Evolutionary conservation across 1,284 basidiomycete genomes (phyloP).

Genomic region (Malassezia restricta): DNA sequence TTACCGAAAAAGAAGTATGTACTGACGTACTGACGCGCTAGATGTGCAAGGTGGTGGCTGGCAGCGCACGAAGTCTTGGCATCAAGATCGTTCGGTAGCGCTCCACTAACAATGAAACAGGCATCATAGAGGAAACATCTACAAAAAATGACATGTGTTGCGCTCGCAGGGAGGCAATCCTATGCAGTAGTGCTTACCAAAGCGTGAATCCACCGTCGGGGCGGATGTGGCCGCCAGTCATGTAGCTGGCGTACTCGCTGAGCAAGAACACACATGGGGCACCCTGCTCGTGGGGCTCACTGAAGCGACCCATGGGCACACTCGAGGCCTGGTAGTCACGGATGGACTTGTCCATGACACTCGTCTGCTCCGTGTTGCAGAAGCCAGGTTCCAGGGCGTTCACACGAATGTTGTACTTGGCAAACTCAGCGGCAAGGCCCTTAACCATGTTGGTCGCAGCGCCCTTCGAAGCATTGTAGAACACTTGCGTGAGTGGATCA

Average conservation of each 20-base stretch:
- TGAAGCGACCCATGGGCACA: slow-evolving; percentile 44
- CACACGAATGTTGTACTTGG: slow-evolving; percentile 42
- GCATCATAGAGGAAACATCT: too few relatives aligned
- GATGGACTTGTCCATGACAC: slow-evolving; percentile 41
- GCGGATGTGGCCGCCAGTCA: slow-evolving; percentile 32
- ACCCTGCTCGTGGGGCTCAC: slow-evolving; percentile 44
- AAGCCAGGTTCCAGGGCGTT: slow-evolving; percentile 44
- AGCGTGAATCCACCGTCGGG: slow-evolving; percentile 44
- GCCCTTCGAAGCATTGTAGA: slow-evolving; percentile 45
- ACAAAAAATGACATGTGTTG: too few relatives aligned
- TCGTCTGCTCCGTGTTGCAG: slow-evolving; percentile 47
- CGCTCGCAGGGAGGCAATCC: too few relatives aligned
- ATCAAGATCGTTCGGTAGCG: slow-evolving; percentile 14
- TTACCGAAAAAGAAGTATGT: slow-evolving; percentile 35
- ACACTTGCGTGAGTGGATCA: slow-evolving; percentile 42
- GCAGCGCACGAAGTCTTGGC: slow-evolving; percentile 15
- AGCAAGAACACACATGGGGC: slow-evolving; percentile 39
- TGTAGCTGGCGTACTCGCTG: slow-evolving; percentile 41
- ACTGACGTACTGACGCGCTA: not conserved
- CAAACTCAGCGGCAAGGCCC: slow-evolving; percentile 46
- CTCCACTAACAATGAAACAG: not conserved
- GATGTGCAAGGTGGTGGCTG: slow-evolving; percentile 16
- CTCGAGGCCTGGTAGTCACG: slow-evolving; percentile 42
- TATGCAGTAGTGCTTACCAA: slow-evolving; percentile 23
- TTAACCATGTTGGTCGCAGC: slow-evolving; percentile 46